Base-by-base conservation (phyloP, 352 stramenopile species). In the Phytophthora kernoviae region DNA sequence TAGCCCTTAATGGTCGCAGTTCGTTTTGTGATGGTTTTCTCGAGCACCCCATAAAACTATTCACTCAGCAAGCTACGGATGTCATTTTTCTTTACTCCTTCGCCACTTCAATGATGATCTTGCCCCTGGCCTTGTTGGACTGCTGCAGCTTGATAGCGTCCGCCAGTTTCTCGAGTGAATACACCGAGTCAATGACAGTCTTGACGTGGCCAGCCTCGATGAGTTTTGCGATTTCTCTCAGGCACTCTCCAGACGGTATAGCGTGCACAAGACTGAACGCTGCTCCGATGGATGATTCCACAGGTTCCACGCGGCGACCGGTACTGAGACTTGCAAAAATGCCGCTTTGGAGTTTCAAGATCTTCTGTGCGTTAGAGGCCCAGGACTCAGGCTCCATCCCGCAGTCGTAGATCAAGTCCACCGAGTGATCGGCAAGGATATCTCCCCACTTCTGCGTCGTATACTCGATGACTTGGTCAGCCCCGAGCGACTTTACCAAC, bases 41-140 rank as follows among this genome's bases (percentile, higher is more conserved):
- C n/a, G n/a, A n/a, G n/a, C n/a, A n/a, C n/a, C n/a, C n/a, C n/a
- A n/a, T n/a, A n/a, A n/a, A n/a, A n/a, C n/a, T n/a, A n/a, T n/a
- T n/a, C n/a, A n/a, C n/a, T n/a, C n/a, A n/a, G n/a, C n/a, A n/a
- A n/a, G n/a, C n/a, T n/a, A n/a, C n/a, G n/a, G n/a, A n/a, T n/a
- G n/a, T n/a, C n/a, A n/a, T n/a, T 41, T 18, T 3, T 55, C 20
- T 53, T 45, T 34, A 32, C 44, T 58, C 68, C 18, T 22, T 47
- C 17, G 21, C 24, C 33, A 87, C 72, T 22, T 79, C 62, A 43
- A 87, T 65, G 22, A 85, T 58, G 18, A 87, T 75, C 62, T 87
- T 87, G 49, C 77, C 77, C 24, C 70, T 64, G 0, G 72, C 68
- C 14, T 77, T 72, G 39, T 67, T 63, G n/a, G 45, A 56, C 62